Evolutionary conservation across 768 basidiomycete genomes (phyloP).

Genomic region (Kwoniella newhampshirensis): DNA sequence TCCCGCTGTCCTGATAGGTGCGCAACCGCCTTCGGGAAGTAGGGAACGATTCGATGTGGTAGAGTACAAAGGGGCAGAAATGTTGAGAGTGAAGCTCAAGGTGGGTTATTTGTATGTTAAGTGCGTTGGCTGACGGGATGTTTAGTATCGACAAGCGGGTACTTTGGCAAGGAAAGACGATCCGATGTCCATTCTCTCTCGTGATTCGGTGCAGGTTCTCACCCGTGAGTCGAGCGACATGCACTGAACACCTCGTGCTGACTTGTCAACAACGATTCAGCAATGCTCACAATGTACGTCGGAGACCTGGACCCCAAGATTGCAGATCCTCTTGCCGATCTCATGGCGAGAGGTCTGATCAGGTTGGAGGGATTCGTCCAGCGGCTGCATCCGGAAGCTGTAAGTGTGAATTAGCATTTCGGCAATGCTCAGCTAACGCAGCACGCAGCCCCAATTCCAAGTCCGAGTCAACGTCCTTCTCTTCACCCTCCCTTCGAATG

Average conservation of each 20-base stretch:
- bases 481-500: conserved; percentile 91
- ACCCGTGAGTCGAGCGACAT: conserved; percentile 28
- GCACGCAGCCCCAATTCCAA: conserved; percentile 31
- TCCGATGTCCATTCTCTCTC: conserved; percentile 3
- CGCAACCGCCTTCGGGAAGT: conserved; percentile 14
- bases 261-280: too few species aligned
- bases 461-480: conserved; percentile 81
- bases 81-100: conserved; percentile 48
- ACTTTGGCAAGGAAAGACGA: conserved; percentile 19
- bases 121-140: conserved; percentile 16
- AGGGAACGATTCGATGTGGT: conserved; percentile 34
- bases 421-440: background rate
- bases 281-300: conserved; percentile 35
- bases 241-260: too few species aligned
- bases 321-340: conserved; percentile 16
- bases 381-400: conserved; percentile 41
- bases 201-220: conserved; percentile 38
- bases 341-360: conserved; percentile 47
- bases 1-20: conserved; percentile 31
- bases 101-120: conserved; percentile 20
- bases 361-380: conserved; percentile 51
- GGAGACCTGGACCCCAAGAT: conserved; percentile 46
- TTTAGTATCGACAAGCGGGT: conserved; percentile 26
- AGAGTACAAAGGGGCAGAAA: conserved; percentile 31
- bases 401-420: conserved; percentile 19